Percentiles rank a stretch among this genome's conserved stretches.
Evolutionary conservation across 352 stramenopile genomes (phyloP).

Genomic region (Phytopythium vexans): DNA sequence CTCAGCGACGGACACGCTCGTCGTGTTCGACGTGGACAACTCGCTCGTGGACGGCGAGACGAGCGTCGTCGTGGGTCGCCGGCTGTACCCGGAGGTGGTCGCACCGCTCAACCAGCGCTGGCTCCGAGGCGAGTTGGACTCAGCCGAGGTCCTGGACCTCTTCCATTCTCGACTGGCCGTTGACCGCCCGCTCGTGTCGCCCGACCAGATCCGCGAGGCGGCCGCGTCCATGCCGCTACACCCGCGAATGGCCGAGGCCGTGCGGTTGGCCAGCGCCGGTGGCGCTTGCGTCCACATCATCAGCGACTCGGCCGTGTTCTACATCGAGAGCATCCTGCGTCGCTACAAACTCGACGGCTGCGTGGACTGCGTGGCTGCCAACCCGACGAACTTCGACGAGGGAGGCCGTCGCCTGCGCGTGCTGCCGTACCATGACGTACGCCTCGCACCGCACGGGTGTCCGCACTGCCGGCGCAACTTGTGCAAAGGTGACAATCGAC

Average conservation of each 20-base stretch:
- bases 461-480: conserved; percentile 41
- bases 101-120: conserved; percentile 13
- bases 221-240: conserved; percentile 28
- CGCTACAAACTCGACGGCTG: conserved; percentile 18
- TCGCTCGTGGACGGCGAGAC: conserved; percentile 50
- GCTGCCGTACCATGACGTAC: conserved; percentile 23
- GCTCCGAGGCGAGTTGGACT: conserved; percentile 8
- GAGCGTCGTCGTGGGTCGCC: conserved; percentile 24
- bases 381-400: conserved; percentile 25
- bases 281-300: conserved; percentile 36
- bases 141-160: conserved; percentile 26
- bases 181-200: conserved; percentile 18
- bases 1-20: conserved; percentile 18
- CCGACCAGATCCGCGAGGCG: conserved; percentile 17
- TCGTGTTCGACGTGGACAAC: conserved; percentile 54
- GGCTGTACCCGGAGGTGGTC: conserved; percentile 28
- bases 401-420: conserved; percentile 23
- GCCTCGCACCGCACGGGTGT: conserved; percentile 40
- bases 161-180: conserved; percentile 24
- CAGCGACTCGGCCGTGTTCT: conserved; percentile 47
- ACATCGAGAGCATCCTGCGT: conserved; percentile 42
- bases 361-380: conserved; percentile 35
- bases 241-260: conserved; percentile 38
- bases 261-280: conserved; percentile 31
- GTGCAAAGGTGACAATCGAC: conserved; percentile 45